These are phyloP conservation scores for Suillus subaureus DNA, from an alignment of 768 basidiomycete genomes.

Conservation along the genomic window DNA sequence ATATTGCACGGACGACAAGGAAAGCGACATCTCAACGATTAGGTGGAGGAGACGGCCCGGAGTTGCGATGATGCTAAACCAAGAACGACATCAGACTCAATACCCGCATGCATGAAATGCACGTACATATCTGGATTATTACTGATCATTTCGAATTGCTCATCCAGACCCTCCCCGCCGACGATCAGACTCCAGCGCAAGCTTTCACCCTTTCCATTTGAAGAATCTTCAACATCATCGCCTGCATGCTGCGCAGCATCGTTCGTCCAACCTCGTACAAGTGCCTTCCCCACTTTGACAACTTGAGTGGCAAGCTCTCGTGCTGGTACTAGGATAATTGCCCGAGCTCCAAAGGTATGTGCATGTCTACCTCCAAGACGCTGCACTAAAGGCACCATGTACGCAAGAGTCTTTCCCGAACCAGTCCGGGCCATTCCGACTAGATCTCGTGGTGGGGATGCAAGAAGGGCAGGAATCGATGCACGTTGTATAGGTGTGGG, in stretches of 20 bases:
- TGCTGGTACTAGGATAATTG: constrained; percentile 87
- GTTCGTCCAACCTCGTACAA: constrained; percentile 78
- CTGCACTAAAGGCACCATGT: constrained; percentile 89
- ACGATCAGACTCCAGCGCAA: constrained; percentile 94
- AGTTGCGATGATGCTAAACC: constrained; percentile 87
- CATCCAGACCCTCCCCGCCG: constrained; percentile 93
- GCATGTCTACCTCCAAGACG: constrained; percentile 82
- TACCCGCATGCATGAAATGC: constrained; percentile 9
- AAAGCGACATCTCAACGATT: constrained; percentile 94
- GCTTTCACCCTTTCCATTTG: constrained; percentile 49
- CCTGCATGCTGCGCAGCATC: constrained; percentile 72
- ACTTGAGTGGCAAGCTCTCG: constrained; percentile 95
- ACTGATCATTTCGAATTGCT: constrained; percentile 95
- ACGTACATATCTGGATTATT: constrained; percentile 94
- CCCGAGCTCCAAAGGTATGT: constrained; percentile 79
- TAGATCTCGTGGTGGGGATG: constrained; percentile 85
- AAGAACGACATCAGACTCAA: constrained; percentile 13
- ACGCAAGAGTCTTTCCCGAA: constrained; percentile 96
- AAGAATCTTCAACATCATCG: constrained; percentile 50
- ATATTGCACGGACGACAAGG: constrained; percentile 84
- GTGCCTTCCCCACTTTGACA: constrained; percentile 91
- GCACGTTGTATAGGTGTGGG: constrained; percentile 97
- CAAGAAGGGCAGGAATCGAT: constrained; percentile 81
- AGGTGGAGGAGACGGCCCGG: constrained; percentile 97
- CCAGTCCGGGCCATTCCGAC: constrained; percentile 99